phyloP scores from a whole-genome alignment of 129 eudicot genomes.

The Pseudognaphalium luteoalbum region DNA sequence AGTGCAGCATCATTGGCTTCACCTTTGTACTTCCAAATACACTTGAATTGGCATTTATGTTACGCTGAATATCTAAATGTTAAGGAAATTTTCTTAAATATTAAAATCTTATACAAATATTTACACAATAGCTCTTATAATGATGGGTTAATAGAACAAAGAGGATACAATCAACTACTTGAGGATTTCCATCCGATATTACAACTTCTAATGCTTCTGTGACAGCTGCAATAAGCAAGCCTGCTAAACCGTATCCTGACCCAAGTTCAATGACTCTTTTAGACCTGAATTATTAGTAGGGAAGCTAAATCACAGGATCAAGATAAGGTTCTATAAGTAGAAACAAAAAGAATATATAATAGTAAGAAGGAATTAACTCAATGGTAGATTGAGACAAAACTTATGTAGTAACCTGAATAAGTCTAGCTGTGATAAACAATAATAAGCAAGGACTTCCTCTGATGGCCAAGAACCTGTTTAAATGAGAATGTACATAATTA shows the following conservation, averaged over 20 bases:
- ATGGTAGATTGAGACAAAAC: slow-evolving; percentile 10
- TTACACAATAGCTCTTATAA: neutral
- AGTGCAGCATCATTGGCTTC: slow-evolving; percentile 67
- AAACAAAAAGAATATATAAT: neutral
- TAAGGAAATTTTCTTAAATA: slow-evolving; percentile 14
- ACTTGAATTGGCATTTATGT: slow-evolving; percentile 56
- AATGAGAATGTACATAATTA: slow-evolving; percentile 14
- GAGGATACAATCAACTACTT: slow-evolving; percentile 99
- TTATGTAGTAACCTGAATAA: slow-evolving; percentile 60
- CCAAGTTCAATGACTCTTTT: slow-evolving; percentile 94
- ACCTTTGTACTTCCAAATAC: slow-evolving; percentile 70
- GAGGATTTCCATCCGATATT: slow-evolving; percentile 98
- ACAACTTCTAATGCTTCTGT: slow-evolving; percentile 88
- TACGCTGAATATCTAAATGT: slow-evolving; percentile 87
- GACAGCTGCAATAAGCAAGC: slow-evolving; percentile 72
- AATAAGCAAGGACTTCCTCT: slow-evolving; percentile 91
- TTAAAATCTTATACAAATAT: neutral
- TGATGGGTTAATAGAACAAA: slow-evolving; percentile 13
- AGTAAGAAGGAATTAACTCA: neutral
- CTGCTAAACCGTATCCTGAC: slow-evolving; percentile 94
- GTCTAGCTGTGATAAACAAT: slow-evolving; percentile 66
- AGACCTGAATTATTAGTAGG: slow-evolving; percentile 42
- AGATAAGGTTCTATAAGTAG: neutral
- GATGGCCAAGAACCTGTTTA: slow-evolving; percentile 95
- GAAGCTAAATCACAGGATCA: slow-evolving; percentile 8